Evolutionary conservation across 2,329 filamentous ascomycete species (phyloP), one percentile per base, ranked within the genome.

Genomic region (Macroventuria anomochaeta): DNA sequence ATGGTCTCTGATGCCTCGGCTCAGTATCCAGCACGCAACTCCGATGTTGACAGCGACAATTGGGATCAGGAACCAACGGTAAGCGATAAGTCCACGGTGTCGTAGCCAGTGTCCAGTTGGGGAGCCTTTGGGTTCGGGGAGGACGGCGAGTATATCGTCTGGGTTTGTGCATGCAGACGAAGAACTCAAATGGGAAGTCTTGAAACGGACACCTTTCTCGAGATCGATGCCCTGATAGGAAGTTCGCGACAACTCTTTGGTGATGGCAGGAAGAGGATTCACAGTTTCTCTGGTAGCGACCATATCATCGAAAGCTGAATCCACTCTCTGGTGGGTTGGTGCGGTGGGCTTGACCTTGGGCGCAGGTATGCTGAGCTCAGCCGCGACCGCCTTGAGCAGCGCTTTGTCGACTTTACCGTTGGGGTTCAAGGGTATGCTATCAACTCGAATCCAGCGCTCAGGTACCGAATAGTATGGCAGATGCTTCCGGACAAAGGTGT

Each of bases 351-450:
- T 50, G 31, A 50, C 23, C 13, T 58, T 18, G n/a, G 44, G n/a
- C 20, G 17, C 3, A 38, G 57, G 18, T 34, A 43, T 17, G 18
- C 46, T 50, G 11, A 20, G 3, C 10, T 46, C 18, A 12, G 46
- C 31, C 3, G 58, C 57, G 12, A 79, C 59, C 8, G 65, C 62
- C 7, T 66, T 70, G 3, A 85, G 76, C 5, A 71, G 68, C 18
- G 70, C 72, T 73, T 83, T 84, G 68, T 85, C 79, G 36, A 83
- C 77, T 68, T 85, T 85, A 37, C 83, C 83, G 54, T 85, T 85
- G 2, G 75, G 59, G 0, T 83, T 85, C 20, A 81, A 72, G 0
- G 82, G 81, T 21, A 85, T 75, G 2, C 71, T 68, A 0, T 72
- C 63, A 4, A 82, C 68, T 18, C 75, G 71, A 25, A 79, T 73